These are phyloP conservation scores for Podosphaera xanthii DNA, from an alignment of 2,329 filamentous ascomycete genomes.

Conservation along the genomic window DNA sequence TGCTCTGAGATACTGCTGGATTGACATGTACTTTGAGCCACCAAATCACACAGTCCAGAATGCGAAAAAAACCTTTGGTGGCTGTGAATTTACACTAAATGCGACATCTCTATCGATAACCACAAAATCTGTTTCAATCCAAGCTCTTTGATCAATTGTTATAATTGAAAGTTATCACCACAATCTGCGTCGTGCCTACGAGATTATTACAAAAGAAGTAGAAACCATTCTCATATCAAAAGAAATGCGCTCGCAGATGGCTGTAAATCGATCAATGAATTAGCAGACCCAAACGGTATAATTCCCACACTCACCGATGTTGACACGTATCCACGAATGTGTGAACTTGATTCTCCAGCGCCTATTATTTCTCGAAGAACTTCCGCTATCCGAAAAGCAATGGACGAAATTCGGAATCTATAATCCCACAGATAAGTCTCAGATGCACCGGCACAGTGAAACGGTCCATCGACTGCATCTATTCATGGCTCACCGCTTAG, in stretches of 20 bases:
- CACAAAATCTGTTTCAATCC: background rate
- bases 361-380: background rate
- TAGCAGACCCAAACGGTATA: background rate
- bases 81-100: background rate
- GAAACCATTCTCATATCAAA: background rate
- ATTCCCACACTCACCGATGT: slow-evolving; percentile 3
- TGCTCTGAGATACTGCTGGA: too few species aligned
- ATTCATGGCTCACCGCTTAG: slow-evolving; percentile 2
- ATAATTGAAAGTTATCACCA: slow-evolving; percentile 2
- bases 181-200: background rate
- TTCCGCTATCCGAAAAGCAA: slow-evolving; percentile 2
- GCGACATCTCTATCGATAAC: background rate
- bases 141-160: background rate
- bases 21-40: too few species aligned
- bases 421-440: background rate
- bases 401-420: slow-evolving; percentile 1
- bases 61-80: background rate
- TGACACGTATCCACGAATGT: slow-evolving; percentile 2
- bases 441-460: background rate
- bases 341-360: background rate
- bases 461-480: background rate
- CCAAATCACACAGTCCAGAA: too few species aligned
- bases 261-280: slow-evolving; percentile 5
- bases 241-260: slow-evolving; percentile 3
- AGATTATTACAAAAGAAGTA: slow-evolving; percentile 2